Percentiles rank a stretch among this genome's conserved stretches.
These are phyloP conservation scores for Talaromyces ruber DNA, from an alignment of 495 filamentous ascomycete species.

Conservation along the genomic window DNA sequence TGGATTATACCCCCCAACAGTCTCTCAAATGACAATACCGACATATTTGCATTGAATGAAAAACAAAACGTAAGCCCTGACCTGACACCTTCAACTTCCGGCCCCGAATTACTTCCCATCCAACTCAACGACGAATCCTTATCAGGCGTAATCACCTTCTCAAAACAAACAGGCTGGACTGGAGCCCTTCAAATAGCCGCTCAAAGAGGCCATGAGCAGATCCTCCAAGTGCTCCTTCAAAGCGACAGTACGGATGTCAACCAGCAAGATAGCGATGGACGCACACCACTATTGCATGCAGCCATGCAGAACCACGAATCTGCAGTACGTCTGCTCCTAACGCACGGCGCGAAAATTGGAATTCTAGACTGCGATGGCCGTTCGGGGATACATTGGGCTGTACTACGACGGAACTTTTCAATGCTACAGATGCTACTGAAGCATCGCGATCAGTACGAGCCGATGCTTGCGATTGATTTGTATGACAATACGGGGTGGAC, in stretches of 20 bases:
- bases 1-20: neutral
- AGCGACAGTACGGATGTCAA: conserved; percentile 14
- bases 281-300: conserved; percentile 60
- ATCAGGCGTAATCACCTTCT: neutral
- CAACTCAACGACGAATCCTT: neutral
- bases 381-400: neutral
- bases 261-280: conserved; percentile 57
- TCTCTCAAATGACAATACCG: neutral
- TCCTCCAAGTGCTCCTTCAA: neutral
- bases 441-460: neutral
- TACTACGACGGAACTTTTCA: neutral
- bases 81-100: neutral
- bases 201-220: conserved; percentile 1
- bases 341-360: neutral
- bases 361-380: neutral
- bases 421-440: neutral
- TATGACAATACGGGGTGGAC: conserved; percentile 2
- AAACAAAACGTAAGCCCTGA: neutral
- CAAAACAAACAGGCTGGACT: neutral
- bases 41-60: neutral
- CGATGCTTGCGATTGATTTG: neutral
- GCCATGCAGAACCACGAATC: conserved; percentile 62
- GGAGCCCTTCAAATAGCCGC: neutral
- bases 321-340: conserved; percentile 61
- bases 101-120: neutral